Percentiles rank a stretch among this genome's conserved stretches.
These are phyloP conservation scores for Eucalyptus marginata DNA, from an alignment of 345 rosid species.

Conservation along the genomic window DNA sequence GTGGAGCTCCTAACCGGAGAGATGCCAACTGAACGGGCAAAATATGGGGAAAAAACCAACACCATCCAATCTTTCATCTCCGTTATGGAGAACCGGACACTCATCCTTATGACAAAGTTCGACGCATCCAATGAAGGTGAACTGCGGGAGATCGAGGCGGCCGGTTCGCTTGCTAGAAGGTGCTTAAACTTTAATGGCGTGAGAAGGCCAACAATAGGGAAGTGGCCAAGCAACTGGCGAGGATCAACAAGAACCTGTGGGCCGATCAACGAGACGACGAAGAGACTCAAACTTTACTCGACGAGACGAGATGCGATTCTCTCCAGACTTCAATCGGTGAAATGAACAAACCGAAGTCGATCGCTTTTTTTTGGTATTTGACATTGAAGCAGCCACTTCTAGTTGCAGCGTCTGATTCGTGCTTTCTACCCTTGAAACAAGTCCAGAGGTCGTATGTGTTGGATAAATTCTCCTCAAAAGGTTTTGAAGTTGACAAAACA, in stretches of 20 bases:
- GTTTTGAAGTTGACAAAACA: no score
- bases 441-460: neutral
- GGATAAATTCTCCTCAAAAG: no score
- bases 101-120: neutral
- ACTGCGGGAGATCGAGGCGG: neutral
- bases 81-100: neutral
- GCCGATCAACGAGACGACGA: accelerated
- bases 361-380: neutral
- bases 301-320: neutral
- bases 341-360: neutral
- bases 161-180: neutral
- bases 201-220: neutral
- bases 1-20: no score
- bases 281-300: neutral
- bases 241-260: neutral
- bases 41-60: no score
- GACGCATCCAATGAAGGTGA: neutral
- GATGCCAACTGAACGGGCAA: no score
- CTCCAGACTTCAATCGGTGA: neutral
- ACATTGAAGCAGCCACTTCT: neutral
- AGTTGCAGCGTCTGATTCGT: neutral
- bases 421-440: neutral
- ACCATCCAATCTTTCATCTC: no score
- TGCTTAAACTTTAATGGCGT: neutral
- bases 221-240: neutral